phyloP scores from a whole-genome alignment of 2,329 filamentous ascomycete genomes.

The Beauveria brongniartii region DNA sequence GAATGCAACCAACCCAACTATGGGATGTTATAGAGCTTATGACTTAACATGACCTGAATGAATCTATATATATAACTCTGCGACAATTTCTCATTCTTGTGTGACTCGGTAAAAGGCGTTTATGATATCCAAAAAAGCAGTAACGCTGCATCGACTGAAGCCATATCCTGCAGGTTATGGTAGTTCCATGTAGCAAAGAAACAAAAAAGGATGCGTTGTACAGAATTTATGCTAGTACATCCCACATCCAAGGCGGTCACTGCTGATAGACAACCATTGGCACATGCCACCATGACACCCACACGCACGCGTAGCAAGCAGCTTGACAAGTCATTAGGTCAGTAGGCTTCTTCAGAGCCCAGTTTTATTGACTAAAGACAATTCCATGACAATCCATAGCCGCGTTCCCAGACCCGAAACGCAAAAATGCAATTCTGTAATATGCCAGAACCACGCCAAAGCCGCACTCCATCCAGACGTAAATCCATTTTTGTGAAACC shows the following conservation, averaged over 20 bases:
- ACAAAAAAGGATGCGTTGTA: no score
- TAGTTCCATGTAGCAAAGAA: no score
- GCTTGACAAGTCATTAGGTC: neutral
- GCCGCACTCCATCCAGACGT: slow-evolving; percentile 30
- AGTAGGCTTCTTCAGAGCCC: slow-evolving; percentile 23
- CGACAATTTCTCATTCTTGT: neutral
- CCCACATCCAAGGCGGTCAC: neutral
- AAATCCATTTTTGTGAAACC: slow-evolving; percentile 19
- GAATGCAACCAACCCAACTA: neutral
- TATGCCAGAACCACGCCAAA: slow-evolving; percentile 38
- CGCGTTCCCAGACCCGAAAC: slow-evolving; percentile 38
- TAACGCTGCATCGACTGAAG: no score
- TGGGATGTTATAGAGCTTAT: slow-evolving; percentile 1
- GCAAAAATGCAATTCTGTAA: slow-evolving; percentile 39
- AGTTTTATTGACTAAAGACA: slow-evolving; percentile 37
- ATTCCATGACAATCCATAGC: slow-evolving; percentile 33
- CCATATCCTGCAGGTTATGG: no score
- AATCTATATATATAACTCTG: neutral
- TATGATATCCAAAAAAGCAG: no score
- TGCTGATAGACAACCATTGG: neutral
- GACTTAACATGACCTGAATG: slow-evolving; percentile 1
- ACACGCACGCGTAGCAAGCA: neutral
- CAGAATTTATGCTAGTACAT: no score
- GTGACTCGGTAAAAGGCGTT: no score
- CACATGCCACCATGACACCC: neutral